Evolutionary conservation across 495 filamentous ascomycete genomes (phyloP).

Genomic region (Talaromyces thailandensis): DNA sequence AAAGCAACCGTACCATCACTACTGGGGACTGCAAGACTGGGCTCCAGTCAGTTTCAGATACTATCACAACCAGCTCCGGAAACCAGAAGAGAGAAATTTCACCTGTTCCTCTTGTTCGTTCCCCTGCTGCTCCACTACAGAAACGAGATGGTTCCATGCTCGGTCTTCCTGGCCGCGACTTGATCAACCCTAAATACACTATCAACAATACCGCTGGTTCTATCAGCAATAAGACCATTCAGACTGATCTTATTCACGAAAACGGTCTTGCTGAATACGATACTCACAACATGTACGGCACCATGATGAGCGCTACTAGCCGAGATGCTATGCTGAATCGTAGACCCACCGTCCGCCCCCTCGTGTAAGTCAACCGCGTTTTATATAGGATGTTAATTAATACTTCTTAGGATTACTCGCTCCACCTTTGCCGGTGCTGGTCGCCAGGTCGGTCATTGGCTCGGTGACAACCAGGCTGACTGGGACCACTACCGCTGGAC

Average conservation of each 20-base stretch:
- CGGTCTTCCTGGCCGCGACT: slow-evolving; percentile 54
- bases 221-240: slow-evolving; percentile 64
- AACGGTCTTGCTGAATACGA: slow-evolving; percentile 66
- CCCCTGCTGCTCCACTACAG: not conserved
- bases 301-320: slow-evolving; percentile 70
- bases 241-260: slow-evolving; percentile 65
- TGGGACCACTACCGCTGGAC: slow-evolving; percentile 67
- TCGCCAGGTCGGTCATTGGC: slow-evolving; percentile 73
- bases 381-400: not conserved
- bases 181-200: slow-evolving; percentile 63
- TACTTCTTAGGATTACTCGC: slow-evolving; percentile 53
- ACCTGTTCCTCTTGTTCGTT: not conserved
- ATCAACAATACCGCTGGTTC: slow-evolving; percentile 66
- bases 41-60: not conserved
- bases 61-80: not conserved
- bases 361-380: slow-evolving; percentile 31
- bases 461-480: slow-evolving; percentile 69
- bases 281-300: slow-evolving; percentile 79
- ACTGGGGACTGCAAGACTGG: slow-evolving; percentile 3
- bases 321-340: slow-evolving; percentile 60
- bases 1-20: slow-evolving; percentile 5
- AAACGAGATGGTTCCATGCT: slow-evolving; percentile 13
- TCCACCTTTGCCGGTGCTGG: slow-evolving; percentile 80
- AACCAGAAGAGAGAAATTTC: slow-evolving; percentile 6
- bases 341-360: slow-evolving; percentile 56